Base-by-base conservation (phyloP, 2,329 filamentous ascomycete genomes). In the Chrysoporthe austroafricana region DNA sequence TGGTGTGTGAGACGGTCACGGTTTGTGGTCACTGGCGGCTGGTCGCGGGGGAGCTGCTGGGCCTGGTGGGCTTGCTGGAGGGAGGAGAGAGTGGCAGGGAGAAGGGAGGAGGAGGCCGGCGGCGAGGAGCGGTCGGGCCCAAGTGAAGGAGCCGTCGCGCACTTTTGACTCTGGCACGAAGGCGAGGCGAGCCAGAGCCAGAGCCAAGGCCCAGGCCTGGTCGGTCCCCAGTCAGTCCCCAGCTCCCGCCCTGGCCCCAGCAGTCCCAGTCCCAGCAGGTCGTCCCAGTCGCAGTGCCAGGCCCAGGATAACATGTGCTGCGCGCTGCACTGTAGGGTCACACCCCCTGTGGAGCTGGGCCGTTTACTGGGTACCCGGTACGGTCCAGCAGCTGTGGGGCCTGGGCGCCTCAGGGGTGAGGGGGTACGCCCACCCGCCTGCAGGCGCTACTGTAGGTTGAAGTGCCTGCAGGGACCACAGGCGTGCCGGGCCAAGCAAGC, bases 131-230 rank as follows among this genome's bases (percentile, higher is more conserved):
- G 44, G 46, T 58, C 44, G 60, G 56, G 63, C 11, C 43, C 21
- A 56, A 48, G 39, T 26, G 34, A 52, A 36, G 63, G 36, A 39
- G 62, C 32, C 50, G 63, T 42, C 60, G 48, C 50, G 52, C 46
- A 52, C 44, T 18, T 43, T 60, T 43, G 39, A 46, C 39, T 43
- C 16, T 44, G 56, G 56, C 56, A 21, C 18, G 32, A 11, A 34
- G 18, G 18, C 11, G n/a, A 61, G 59, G 39, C 58, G 39, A 44
- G 59, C 43, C 59, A 57, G 32, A 34, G 18, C 54, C 54, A 9
- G 18, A 57, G 32, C 59, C 26, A 46, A 61, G 57, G 39, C 57
- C 57, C 57, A 44, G 57, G 36, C 57, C 57, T n/a, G 5, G 39
- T 9, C 36, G 36, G 36, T 26, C 26, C 26, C 57, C 16, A 43